A percentile compares a stretch with the other conserved stretches of the same genome.
These are phyloP conservation scores for Dendrostoma leiphaemia DNA, from an alignment of 2,329 filamentous ascomycete genomes.

Conservation along the genomic window DNA sequence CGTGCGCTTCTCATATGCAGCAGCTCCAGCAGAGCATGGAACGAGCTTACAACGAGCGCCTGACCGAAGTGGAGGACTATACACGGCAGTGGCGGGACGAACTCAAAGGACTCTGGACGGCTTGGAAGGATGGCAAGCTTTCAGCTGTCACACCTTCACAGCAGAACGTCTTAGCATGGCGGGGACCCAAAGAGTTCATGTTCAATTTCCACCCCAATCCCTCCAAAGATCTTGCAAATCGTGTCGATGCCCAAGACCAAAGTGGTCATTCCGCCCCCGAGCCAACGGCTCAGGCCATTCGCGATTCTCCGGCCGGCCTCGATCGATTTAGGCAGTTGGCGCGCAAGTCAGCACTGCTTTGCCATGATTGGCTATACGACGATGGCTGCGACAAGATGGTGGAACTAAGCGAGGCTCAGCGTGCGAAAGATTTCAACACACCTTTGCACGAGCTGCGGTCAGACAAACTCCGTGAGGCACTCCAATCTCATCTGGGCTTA, in stretches of 20 bases:
- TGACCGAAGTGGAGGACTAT: conserved; percentile 2
- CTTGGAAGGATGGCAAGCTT: background rate
- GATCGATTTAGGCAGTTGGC: too few relatives aligned
- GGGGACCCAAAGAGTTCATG: background rate
- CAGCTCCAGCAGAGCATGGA: conserved; percentile 3
- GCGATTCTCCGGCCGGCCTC: too few relatives aligned
- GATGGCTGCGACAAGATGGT: too few relatives aligned
- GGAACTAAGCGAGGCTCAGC: too few relatives aligned
- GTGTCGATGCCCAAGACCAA: too few relatives aligned
- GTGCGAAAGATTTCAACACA: too few relatives aligned
- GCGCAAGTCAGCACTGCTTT: background rate
- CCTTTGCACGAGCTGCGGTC: too few relatives aligned
- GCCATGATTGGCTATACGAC: background rate
- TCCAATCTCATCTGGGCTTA: too few relatives aligned
- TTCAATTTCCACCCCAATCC: background rate
- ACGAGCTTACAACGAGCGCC: background rate
- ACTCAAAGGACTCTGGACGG: conserved; percentile 1
- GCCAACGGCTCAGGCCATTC: too few relatives aligned
- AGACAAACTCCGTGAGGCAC: too few relatives aligned
- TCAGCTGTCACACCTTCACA: background rate
- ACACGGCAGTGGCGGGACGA: conserved; percentile 5
- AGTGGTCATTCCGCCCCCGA: too few relatives aligned
- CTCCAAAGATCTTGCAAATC: too few relatives aligned
- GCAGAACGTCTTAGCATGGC: background rate
- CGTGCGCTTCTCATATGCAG: background rate